phyloP scores from a whole-genome alignment of 2,329 filamentous ascomycete species.

The Westerdykella ornata region DNA sequence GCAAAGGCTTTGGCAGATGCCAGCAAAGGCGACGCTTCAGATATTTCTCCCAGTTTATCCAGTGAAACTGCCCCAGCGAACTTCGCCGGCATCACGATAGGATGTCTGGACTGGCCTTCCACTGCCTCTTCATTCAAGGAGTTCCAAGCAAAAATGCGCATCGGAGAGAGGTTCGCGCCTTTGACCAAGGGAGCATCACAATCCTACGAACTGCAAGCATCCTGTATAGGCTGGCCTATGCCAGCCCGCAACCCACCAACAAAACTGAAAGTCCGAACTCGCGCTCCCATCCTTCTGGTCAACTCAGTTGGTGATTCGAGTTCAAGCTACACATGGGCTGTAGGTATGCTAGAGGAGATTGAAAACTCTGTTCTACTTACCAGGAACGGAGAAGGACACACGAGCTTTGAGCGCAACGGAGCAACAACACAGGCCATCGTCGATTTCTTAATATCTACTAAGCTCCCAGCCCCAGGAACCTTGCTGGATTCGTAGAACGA shows the following conservation, averaged over 20 bases:
- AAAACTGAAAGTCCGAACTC: conserved; percentile 16
- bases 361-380: conserved; percentile 35
- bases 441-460: conserved; percentile 31
- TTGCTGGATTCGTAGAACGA: conserved; percentile 2
- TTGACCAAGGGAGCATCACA: conserved; percentile 33
- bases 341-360: conserved; percentile 21
- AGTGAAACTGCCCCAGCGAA: conserved; percentile 14
- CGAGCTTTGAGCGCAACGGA: conserved; percentile 31
- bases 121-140: conserved; percentile 10
- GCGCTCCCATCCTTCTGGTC: conserved; percentile 35
- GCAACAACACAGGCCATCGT: conserved; percentile 29
- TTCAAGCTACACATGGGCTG: conserved; percentile 37
- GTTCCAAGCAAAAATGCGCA: conserved; percentile 22
- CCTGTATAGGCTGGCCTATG: conserved; percentile 41
- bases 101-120: conserved; percentile 38
- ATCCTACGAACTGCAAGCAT: conserved; percentile 31
- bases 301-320: conserved; percentile 39
- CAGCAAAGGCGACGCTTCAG: conserved; percentile 34
- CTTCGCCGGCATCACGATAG: conserved; percentile 30
- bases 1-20: conserved; percentile 23
- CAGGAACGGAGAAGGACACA: conserved; percentile 39
- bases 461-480: conserved; percentile 18
- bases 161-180: conserved; percentile 30
- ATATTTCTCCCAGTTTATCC: conserved; percentile 25
- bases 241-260: conserved; percentile 32